Evolutionary conservation across 2,329 filamentous ascomycete species (phyloP).

Genomic region (Plenodomus tracheiphilus): DNA sequence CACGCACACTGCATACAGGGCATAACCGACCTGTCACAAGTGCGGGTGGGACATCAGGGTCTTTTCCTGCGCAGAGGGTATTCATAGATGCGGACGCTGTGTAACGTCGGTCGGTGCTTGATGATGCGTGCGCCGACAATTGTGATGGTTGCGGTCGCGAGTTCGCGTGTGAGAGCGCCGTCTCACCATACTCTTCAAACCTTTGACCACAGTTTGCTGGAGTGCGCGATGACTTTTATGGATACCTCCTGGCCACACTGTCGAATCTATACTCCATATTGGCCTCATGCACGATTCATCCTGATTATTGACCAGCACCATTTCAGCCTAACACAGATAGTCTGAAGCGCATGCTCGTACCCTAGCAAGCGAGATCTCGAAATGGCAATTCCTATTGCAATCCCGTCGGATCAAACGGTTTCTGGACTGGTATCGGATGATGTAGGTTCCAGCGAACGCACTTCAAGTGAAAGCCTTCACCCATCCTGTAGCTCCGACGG

Average conservation of each 20-base stretch:
- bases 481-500: background rate
- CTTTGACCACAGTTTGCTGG: background rate
- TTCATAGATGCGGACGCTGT: slow-evolving; percentile 1
- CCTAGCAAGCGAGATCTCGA: background rate
- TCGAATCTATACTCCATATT: background rate
- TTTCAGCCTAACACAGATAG: background rate
- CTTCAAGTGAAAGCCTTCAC: background rate
- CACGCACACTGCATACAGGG: slow-evolving; percentile 1
- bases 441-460: background rate
- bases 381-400: slow-evolving; percentile 1
- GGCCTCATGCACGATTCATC: slow-evolving; percentile 2
- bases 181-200: slow-evolving; percentile 3
- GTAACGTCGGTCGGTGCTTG: slow-evolving; percentile 4
- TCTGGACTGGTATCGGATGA: background rate
- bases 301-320: background rate
- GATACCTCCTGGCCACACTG: background rate
- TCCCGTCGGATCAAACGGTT: background rate
- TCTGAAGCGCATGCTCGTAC: background rate
- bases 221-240: background rate
- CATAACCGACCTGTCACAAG: background rate
- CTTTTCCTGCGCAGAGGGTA: background rate
- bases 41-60: slow-evolving; percentile 1
- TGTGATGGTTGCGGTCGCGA: slow-evolving; percentile 3
- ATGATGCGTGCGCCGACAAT: slow-evolving; percentile 4
- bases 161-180: background rate